A percentile compares a stretch with the other conserved stretches of the same genome.
Conservation (phyloP, 202 grass and related monocot species). For the Panicum virgatum region DNA sequence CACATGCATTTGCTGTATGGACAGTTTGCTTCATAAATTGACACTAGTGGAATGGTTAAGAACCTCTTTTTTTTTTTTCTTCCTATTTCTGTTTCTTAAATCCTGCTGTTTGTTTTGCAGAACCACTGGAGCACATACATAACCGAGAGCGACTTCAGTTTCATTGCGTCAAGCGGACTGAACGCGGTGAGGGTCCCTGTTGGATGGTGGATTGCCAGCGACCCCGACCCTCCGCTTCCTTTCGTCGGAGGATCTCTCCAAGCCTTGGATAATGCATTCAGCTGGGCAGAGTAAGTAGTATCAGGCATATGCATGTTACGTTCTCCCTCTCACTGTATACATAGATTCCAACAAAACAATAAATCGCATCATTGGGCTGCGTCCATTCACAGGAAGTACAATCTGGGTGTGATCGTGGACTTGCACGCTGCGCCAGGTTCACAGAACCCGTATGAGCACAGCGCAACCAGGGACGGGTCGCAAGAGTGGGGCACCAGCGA, state of each 20-base stretch:
- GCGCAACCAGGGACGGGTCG: constrained; percentile 43
- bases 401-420: constrained; percentile 49
- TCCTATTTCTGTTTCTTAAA: background rate
- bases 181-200: constrained; percentile 79
- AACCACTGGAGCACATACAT: constrained; percentile 74
- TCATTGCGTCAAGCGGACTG: constrained; percentile 57
- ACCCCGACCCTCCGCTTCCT: constrained; percentile 58
- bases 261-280: constrained; percentile 69
- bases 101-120: constrained; percentile 16
- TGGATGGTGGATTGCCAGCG: constrained; percentile 87
- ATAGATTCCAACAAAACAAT: too few relatives aligned
- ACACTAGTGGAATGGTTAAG: background rate
- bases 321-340: too few relatives aligned
- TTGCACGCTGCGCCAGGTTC: constrained; percentile 51
- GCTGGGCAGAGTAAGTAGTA: constrained; percentile 74
- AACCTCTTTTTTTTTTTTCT: background rate
- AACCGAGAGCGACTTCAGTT: constrained; percentile 61
- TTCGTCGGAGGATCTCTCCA: constrained; percentile 74
- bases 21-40: background rate
- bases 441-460: constrained; percentile 52
- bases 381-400: constrained; percentile 34
- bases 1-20: background rate
- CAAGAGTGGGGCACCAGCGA: constrained; percentile 52
- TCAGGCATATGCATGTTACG: background rate
- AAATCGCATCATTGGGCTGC: background rate